Evolutionary conservation across 768 basidiomycete genomes (phyloP), one percentile per base, ranked within the genome.

Genomic region (Amanita muscaria): DNA sequence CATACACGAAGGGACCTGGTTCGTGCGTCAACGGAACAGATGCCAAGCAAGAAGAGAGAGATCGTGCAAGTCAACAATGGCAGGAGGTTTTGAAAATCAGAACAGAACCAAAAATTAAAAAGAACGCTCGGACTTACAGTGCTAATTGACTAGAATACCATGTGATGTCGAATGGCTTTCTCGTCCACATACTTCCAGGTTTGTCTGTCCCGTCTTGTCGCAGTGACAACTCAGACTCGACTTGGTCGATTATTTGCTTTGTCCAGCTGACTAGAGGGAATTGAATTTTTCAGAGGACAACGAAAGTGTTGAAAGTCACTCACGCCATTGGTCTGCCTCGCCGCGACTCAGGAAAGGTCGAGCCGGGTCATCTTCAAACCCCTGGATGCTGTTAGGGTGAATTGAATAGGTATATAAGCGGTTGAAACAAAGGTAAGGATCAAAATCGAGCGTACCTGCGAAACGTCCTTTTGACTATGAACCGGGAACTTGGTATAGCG

Each of bases 251-350:
- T 23, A 86, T 73, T 29, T 74, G 76, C 22, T 72, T 72, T 52
- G 86, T 83, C 53, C 87, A 80, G 49, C 68, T 73, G 10, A 88
- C 84, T 87, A 51, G 4, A 40, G 38, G 49, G 22, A 34, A 14
- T 25, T 42, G 24, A 18, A 23, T 42, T 46, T 19, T 10, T 18
- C 8, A 36, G 9, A 31, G 9, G 22, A 16, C 30, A 24, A 29
- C 14, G 18, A 12, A 29, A 12, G 12, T 6, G 27, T 12, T 6
- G 12, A 12, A 12, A 29, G 27, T 29, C 5, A 78, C 84, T 59
- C 61, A 88, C 86, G 66, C 86, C 86, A 88, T 53, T 88, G 82
- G 51, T 83, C 77, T 0, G 80, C 79, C 47, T 86, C 81, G 53
- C 77, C 76, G 5, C 77, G 76, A 47, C 76, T 83, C 66, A 84